Base-by-base conservation (phyloP, 179 eudicot species). In the Heliamphora pulchella region DNA sequence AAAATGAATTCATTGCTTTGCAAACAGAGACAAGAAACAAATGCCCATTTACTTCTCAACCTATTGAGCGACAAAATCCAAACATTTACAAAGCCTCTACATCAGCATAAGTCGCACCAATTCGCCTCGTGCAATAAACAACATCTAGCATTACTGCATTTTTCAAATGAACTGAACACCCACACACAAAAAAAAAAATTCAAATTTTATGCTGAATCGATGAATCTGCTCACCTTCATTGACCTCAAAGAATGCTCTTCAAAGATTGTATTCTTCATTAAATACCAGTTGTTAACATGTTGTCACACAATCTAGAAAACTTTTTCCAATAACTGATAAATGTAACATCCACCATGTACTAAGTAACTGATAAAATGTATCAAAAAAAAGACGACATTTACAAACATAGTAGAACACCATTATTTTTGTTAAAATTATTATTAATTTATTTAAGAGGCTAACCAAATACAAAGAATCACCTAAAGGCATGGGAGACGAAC, bases 121-220 rank as follows among this genome's bases (percentile, higher is more conserved):
- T 89, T 82, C 91, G 82, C 55, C 83, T 89, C 68, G 88, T 86
- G 93, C 93, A 91, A 0, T 91, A 91, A 69, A 91, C 90, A 76
- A 90, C 89, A 83, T 91, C 91, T 22, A 87, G 89, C 89, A 90
- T 87, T 41, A 89, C 15, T 46, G 88, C 93, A 86, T 91, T 91
- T 62, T 85, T 85, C 88, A 90, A 78, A 87, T 87, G 86, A 83
- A 74, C 78, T 11, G 89, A 88, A 78, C 78, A 79, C 10, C 85
- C 86, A 77, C 72, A 58, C 66, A 31, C 0, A n/a, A 31, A 31
- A 31, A 31, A 31, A 89, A 67, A 65, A 88, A 83, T 3, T 90
- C 91, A 43, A 71, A 77, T 81, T 88, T 91, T 62, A 86, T 13
- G 22, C 86, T 78, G 75, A 86, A 82, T 65, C 90, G 91, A 68